These are phyloP conservation scores for Ustilago xerochloae DNA, from an alignment of 1,284 basidiomycete genomes.

Conservation along the genomic window DNA sequence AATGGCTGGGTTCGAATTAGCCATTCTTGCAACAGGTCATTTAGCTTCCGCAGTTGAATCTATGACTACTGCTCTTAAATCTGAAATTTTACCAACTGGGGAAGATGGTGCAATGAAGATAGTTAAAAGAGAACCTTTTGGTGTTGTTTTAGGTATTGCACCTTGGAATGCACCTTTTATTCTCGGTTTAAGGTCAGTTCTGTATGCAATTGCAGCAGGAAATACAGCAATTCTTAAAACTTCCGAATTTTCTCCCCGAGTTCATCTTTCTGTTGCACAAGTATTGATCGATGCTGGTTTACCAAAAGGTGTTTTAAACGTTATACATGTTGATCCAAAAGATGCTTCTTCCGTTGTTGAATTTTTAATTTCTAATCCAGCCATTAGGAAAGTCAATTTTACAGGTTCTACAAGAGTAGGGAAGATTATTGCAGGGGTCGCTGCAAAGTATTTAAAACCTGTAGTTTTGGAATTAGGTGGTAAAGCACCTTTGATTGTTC, in stretches of 20 bases:
- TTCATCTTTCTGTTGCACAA: conserved; percentile 72
- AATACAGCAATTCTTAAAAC: conserved; percentile 77
- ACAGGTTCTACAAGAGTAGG: conserved; percentile 77
- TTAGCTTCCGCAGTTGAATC: conserved; percentile 22
- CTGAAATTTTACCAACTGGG: conserved; percentile 35
- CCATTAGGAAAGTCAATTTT: conserved; percentile 71
- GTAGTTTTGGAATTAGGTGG: conserved; percentile 71
- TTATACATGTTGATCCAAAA: conserved; percentile 73
- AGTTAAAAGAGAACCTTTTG: conserved; percentile 48
- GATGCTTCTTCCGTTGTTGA: conserved; percentile 71
- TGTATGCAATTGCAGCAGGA: conserved; percentile 74
- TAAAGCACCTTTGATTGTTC: conserved; percentile 71
- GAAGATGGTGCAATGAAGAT: conserved; percentile 41
- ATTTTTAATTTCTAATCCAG: conserved; percentile 74
- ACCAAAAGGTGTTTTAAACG: conserved; percentile 75
- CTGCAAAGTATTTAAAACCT: conserved; percentile 80
- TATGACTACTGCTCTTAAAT: conserved; percentile 42
- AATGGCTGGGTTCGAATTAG: conserved; percentile 52
- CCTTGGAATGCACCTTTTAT: conserved; percentile 67
- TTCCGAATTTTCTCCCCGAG: conserved; percentile 74
- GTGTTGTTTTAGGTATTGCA: conserved; percentile 45
- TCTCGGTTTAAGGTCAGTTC: conserved; percentile 70
- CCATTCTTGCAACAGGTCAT: conserved; percentile 28
- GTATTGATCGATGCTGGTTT: conserved; percentile 73
- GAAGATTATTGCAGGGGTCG: conserved; percentile 83